Evolutionary conservation across 23 red algal genomes (phyloP), one percentile per base, ranked within the genome.

Genomic region (Gracilaria gracilis): DNA sequence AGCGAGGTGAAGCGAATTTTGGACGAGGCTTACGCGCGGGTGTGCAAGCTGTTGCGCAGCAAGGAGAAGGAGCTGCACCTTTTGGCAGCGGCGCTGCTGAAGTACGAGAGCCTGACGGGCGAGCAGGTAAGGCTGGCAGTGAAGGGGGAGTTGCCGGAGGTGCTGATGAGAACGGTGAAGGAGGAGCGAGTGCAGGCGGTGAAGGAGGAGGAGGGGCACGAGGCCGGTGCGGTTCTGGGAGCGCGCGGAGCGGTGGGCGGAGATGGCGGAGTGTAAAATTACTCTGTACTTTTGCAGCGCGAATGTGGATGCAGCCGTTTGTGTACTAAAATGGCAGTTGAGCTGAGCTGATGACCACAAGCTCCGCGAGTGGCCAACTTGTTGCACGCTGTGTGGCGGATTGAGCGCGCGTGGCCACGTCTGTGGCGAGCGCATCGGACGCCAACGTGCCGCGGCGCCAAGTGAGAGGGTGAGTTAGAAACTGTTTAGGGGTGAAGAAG

Each of bases 51-150:
- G 48, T 82, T 99, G 57, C 75, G 57, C 25, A 93, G 67, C 29
- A 78, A 95, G 67, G 93, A 96, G 80, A 76, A 67, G 62, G 97
- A 99, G 70, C 75, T 99, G 61, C 94, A 96, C 57, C 67, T 84
- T 16, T 49, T 99, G 72, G 94, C 97, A 11, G 84, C 81, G 19
- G 97, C 93, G 44, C 64, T 99, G 36, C 71, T 99, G 23, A 89
- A 91, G 59, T 70, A 82, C 48, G 97, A 99, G 81, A 99, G 89
- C 16, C 53, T 99, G 82, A 94, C 91, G 24, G 90, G 91, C n/a
- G 97, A 96, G 54, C 82, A 99, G 67, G 91, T 99, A 46, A 55
- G 57, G 54, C 79, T 82, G 64, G 93, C 92, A 8, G 86, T 88
- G 27, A 88, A 57, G 64, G 93, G 93, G 4, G 85, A 95, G 19